Evolutionary conservation across 306 rosid genomes (phyloP).

Genomic region (Cyclanthera cordifolia): DNA sequence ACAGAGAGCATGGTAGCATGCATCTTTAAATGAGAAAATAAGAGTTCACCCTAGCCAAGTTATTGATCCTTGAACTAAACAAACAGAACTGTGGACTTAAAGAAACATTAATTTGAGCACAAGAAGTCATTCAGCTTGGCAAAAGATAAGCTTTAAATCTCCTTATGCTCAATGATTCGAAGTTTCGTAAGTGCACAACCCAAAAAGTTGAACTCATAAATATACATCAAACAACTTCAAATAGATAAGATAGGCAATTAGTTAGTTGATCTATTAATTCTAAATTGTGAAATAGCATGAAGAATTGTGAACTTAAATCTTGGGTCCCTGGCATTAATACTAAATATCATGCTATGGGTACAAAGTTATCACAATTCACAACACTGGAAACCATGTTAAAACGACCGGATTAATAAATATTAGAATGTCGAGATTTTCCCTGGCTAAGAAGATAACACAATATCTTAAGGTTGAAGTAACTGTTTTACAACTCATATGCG

Average conservation of each 20-base stretch:
- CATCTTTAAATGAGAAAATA: neutral
- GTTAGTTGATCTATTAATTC: neutral
- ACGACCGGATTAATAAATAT: neutral
- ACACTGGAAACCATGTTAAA: neutral
- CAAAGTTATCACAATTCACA: neutral
- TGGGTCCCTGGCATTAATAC: neutral
- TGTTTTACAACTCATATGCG: neutral
- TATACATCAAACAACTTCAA: neutral
- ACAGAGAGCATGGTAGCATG: neutral
- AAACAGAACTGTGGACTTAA: neutral
- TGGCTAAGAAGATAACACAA: neutral
- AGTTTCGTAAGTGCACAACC: no score
- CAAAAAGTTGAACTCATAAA: no score
- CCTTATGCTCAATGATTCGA: neutral
- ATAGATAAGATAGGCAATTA: neutral
- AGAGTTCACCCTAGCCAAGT: neutral
- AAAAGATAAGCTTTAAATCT: slow-evolving; percentile 1
- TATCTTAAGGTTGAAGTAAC: neutral
- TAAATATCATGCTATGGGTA: neutral
- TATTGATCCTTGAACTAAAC: neutral
- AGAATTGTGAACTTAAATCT: neutral
- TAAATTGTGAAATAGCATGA: neutral
- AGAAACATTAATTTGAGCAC: neutral
- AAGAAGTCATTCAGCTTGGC: neutral
- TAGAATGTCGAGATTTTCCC: neutral